A percentile compares a stretch with the other conserved stretches of the same genome.
These are phyloP conservation scores for Turritis glabra DNA, from an alignment of 345 rosid genomes.

Conservation along the genomic window DNA sequence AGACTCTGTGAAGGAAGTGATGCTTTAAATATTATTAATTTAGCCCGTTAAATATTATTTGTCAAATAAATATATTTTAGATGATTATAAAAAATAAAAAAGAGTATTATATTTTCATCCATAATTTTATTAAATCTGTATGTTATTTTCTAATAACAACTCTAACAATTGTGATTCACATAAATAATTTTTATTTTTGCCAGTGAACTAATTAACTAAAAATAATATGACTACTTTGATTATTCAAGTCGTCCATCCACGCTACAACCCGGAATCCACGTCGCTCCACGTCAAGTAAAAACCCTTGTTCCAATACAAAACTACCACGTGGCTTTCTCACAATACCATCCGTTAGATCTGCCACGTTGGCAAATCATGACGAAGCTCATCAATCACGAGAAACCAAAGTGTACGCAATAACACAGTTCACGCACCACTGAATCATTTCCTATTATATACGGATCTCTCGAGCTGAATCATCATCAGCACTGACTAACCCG, in stretches of 20 bases:
- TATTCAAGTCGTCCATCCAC: slow-evolving; percentile 10
- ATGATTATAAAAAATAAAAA: no score
- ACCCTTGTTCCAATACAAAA: slow-evolving; percentile 11
- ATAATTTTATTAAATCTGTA: no score
- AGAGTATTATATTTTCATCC: background rate
- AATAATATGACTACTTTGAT: slow-evolving; percentile 9
- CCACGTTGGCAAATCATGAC: slow-evolving; percentile 22
- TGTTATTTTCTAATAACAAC: no score
- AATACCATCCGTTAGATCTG: slow-evolving; percentile 23
- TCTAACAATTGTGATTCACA: no score
- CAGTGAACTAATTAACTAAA: no score
- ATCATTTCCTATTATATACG: slow-evolving; percentile 28
- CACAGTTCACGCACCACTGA: background rate
- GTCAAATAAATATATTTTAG: no score
- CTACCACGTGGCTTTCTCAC: slow-evolving; percentile 11
- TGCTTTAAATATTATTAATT: no score
- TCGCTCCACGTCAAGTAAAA: slow-evolving; percentile 37
- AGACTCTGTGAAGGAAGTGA: no score
- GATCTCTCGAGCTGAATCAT: slow-evolving; percentile 22
- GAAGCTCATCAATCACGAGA: slow-evolving; percentile 1
- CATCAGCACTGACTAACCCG: slow-evolving; percentile 11
- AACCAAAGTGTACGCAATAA: slow-evolving; percentile 26
- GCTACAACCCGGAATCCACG: slow-evolving; percentile 29
- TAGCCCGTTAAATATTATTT: no score
- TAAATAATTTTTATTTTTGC: no score